phyloP scores from a whole-genome alignment of 495 filamentous ascomycete species.

The Talaromyces borbonicus region DNA sequence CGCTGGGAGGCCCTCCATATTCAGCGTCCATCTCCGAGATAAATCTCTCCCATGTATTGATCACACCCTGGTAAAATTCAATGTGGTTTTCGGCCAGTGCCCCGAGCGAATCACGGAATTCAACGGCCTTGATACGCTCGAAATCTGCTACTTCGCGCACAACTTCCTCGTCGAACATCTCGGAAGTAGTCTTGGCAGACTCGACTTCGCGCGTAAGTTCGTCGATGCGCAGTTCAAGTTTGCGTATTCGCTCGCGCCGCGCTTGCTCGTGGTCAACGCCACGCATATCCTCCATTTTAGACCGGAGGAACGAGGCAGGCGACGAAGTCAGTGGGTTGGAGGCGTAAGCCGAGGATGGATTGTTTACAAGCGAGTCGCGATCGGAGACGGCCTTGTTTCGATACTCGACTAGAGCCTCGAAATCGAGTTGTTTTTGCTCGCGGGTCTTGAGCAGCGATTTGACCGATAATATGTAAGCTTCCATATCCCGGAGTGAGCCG shows the following conservation, averaged over 20 bases:
- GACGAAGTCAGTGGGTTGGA: constrained; percentile 51
- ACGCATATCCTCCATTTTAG: constrained; percentile 92
- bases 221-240: constrained; percentile 84
- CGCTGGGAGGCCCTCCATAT: no score
- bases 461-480: constrained; percentile 73
- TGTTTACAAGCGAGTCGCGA: constrained; percentile 66
- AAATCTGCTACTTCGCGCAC: constrained; percentile 88
- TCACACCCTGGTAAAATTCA: constrained; percentile 69
- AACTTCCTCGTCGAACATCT: constrained; percentile 90
- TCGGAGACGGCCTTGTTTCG: constrained; percentile 83
- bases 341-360: constrained; percentile 47
- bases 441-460: constrained; percentile 84
- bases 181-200: constrained; percentile 66
- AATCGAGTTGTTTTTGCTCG: constrained; percentile 96
- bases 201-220: constrained; percentile 84
- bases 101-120: constrained; percentile 82
- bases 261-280: constrained; percentile 94
- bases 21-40: constrained; percentile 77
- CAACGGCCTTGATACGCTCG: constrained; percentile 87
- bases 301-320: constrained; percentile 81
- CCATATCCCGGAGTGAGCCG: constrained; percentile 84
- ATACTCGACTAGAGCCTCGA: constrained; percentile 91
- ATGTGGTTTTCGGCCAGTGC: constrained; percentile 77
- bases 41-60: constrained; percentile 85
- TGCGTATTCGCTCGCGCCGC: constrained; percentile 73